Base-by-base conservation (phyloP, 164 flowering plant species). In the Sedum album region DNA sequence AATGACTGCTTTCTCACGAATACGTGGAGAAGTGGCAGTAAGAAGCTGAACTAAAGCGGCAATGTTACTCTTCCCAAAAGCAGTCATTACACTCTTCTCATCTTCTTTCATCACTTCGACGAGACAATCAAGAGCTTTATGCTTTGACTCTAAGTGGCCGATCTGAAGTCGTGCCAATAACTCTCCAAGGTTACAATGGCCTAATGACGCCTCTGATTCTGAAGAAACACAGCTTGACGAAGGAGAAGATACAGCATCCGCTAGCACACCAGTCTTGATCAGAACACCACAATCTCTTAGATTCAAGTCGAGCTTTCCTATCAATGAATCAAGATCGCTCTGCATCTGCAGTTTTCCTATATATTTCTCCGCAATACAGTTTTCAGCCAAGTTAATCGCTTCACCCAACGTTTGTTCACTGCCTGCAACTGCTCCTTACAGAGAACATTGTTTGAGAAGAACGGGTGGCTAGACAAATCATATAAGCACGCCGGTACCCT, bases 141-240 rank as follows among this genome's bases (percentile, higher is more conserved):
- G 96, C 71, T 90, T 90, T 0, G 96, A 79, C 69, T 93, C 93
- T 77, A 87, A 76, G 57, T 88, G 90, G 14, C 98, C 98, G 35
- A 90, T 93, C 78, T 93, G 98, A 81, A 93, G 96, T 31, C 98
- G 76, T 2, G 96, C 96, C 9, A 93, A 84, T 73, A 93, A 77
- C 72, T 90, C 98, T 68, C 85, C 71, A 25, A 85, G 48, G 69
- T 79, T 79, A 62, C 75, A 65, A 53, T 53, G 72, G 13, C 62
- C 41, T 20, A 26, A 18, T 9, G 73, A 35, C 35, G 73, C 70
- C 70, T 82, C 88, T 2, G 77, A 69, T 66, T 84, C 86, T 1
- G 73, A 75, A 11, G 85, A 74, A 35, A 60, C 74, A 1, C 75
- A 60, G 31, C 71, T 65, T 21, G 78, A 28, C 31, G 74, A 72